Conservation (phyloP, 352 stramenopile species). For the Discostella stelligera region DNA sequence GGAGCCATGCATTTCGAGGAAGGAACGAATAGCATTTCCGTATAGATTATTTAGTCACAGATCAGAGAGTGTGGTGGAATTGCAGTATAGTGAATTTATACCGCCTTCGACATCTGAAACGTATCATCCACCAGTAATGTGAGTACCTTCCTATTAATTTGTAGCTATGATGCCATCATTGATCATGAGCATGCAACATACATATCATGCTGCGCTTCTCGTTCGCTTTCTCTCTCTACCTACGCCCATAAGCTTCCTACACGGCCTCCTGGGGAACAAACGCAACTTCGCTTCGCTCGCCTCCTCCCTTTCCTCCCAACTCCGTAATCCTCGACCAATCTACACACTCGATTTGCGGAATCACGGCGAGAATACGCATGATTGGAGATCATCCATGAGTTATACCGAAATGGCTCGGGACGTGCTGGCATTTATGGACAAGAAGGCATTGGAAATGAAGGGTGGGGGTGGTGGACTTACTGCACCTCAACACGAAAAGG, state of each 20-base stretch:
- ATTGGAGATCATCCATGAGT: slow-evolving; percentile 63
- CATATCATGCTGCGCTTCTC: not conserved
- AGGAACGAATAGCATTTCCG: not conserved
- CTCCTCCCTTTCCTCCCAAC: slow-evolving; percentile 55
- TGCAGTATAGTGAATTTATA: slow-evolving; percentile 47
- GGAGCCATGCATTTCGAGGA: not conserved
- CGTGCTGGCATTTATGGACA: slow-evolving; percentile 69
- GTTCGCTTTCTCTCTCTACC: not conserved
- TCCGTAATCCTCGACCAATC: slow-evolving; percentile 59
- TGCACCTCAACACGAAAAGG: slow-evolving; percentile 30
- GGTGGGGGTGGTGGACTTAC: slow-evolving; percentile 10
- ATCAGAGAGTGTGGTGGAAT: slow-evolving; percentile 29
- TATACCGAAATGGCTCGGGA: slow-evolving; percentile 77
- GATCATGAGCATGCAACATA: not conserved
- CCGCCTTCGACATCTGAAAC: slow-evolving; percentile 6
- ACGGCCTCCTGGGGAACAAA: slow-evolving; percentile 79
- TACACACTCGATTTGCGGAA: slow-evolving; percentile 78
- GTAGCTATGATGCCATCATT: not conserved
- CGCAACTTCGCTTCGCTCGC: slow-evolving; percentile 81
- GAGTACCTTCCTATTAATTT: not conserved
- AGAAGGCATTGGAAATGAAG: not conserved
- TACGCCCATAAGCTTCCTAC: slow-evolving; percentile 68
- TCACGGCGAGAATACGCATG: slow-evolving; percentile 74
- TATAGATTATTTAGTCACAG: not conserved
- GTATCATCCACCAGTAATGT: slow-evolving; percentile 34